Conservation (phyloP, 179 eudicot species). For the Sideroxylon spinosum region DNA sequence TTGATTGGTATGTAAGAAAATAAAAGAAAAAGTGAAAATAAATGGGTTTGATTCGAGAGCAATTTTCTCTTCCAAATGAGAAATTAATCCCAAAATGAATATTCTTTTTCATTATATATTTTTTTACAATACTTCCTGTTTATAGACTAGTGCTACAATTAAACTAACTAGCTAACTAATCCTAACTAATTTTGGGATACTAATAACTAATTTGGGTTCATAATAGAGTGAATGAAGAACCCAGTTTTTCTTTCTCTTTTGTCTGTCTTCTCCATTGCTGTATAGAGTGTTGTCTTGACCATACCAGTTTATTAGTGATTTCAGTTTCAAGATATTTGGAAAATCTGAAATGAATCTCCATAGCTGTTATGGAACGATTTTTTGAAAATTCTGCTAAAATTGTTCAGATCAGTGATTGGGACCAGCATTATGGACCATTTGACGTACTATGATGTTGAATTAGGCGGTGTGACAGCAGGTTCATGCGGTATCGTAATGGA, state of each 20-base stretch:
- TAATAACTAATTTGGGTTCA: too few relatives aligned
- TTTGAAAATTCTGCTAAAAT: not conserved
- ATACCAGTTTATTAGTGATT: not conserved
- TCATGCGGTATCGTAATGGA: constrained; percentile 58
- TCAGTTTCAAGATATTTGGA: not conserved
- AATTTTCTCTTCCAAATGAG: too few relatives aligned
- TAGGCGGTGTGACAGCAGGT: constrained; percentile 56
- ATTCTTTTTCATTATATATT: too few relatives aligned
- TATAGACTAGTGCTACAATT: too few relatives aligned
- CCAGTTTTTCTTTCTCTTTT: not conserved
- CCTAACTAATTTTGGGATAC: too few relatives aligned
- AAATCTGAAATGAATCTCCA: not conserved
- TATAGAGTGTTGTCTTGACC: not conserved
- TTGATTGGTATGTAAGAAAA: too few relatives aligned
- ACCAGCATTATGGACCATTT: constrained; percentile 83
- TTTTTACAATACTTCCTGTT: too few relatives aligned
- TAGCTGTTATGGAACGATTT: too few relatives aligned
- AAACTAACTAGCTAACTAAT: too few relatives aligned
- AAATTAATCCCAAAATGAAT: too few relatives aligned
- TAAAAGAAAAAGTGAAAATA: too few relatives aligned
- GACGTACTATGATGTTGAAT: constrained; percentile 55
- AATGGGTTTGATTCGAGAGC: too few relatives aligned
- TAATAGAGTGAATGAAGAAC: not conserved
- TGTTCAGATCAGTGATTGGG: constrained; percentile 81
- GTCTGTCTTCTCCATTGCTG: not conserved